Base-by-base conservation (phyloP, 2,329 filamentous ascomycete genomes). In the Diplodia sapinea region DNA sequence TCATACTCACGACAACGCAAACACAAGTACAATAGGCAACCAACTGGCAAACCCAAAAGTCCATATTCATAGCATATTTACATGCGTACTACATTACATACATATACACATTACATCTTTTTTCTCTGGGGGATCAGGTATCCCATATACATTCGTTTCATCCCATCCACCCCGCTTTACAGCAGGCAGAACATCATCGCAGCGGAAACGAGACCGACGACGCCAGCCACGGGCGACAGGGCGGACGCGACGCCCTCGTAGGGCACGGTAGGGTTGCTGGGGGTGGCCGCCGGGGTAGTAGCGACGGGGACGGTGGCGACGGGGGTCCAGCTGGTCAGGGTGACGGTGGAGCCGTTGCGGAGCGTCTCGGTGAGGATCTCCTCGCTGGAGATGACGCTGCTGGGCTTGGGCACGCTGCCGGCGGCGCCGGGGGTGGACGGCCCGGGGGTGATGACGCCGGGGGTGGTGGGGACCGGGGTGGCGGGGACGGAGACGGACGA, bases 61-160 rank as follows among this genome's bases (percentile, higher is more conserved):
- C 43, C 55, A 61, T 61, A 26, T 38, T 61, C 57, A 61, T 61
- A 61, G 12, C 38, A 47, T 36, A 61, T 50, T 49, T 61, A 61
- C 40, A 50, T 61, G 40, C 20, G 36, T 4, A 15, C 17, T 56
- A 56, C 54, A 56, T 56, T 56, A 56, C 54, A 56, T 56, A 56
- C 54, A 40, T 36, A 56, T 33, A 56, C 23, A 61, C 40, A 61
- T 61, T 61, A 61, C 40, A 61, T 61, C 31, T 47, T 61, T 33
- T 38, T 38, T 38, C 26, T 26, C 1, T 6, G 0, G 31, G 31
- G 31, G 31, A 33, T 1, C 33, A n/a, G 17, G 17, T 3, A 43
- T 43, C 47, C 40, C 38, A 47, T 61, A 47, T 17, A 49, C 47
- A 23, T 9, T 33, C 31, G 1, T 2, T 20, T 49, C 56, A 49